phyloP scores from a whole-genome alignment of 1,139 yeast species.

The Pichia cactophila region DNA sequence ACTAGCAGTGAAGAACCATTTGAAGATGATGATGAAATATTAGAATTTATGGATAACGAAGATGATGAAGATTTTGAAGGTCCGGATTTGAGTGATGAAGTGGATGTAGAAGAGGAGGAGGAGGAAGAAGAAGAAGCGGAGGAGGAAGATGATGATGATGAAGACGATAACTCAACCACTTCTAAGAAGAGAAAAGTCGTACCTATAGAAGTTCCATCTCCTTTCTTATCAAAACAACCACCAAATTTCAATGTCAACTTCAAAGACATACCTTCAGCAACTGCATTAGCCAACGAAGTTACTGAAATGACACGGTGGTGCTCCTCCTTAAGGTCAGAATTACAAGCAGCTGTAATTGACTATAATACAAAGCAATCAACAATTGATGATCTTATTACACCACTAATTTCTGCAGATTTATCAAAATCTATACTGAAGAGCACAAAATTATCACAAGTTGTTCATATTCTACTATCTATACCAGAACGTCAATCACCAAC shows the following conservation, averaged over 20 bases:
- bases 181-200: conserved; percentile 3
- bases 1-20: not conserved
- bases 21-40: conserved; percentile 9
- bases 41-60: conserved; percentile 7
- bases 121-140: conserved; percentile 7
- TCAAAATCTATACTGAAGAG: conserved; percentile 25
- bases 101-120: conserved; percentile 5
- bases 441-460: conserved; percentile 26
- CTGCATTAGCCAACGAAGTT: conserved; percentile 19
- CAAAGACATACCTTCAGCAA: conserved; percentile 16
- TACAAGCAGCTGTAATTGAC: conserved; percentile 17
- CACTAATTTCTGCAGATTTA: conserved; percentile 15
- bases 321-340: conserved; percentile 18
- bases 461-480: conserved; percentile 28
- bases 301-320: conserved; percentile 17
- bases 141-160: conserved; percentile 9
- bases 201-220: conserved; percentile 3
- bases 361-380: conserved; percentile 9
- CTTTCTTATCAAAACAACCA: conserved; percentile 14
- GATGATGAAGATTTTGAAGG: conserved; percentile 11
- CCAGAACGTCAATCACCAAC: conserved; percentile 26
- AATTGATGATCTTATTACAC: conserved; percentile 19
- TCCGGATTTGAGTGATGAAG: conserved; percentile 3
- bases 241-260: conserved; percentile 16
- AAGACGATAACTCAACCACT: conserved; percentile 4